Conservation (phyloP, 805 yeast species). For the Wickerhamomyces hampshirensis region DNA sequence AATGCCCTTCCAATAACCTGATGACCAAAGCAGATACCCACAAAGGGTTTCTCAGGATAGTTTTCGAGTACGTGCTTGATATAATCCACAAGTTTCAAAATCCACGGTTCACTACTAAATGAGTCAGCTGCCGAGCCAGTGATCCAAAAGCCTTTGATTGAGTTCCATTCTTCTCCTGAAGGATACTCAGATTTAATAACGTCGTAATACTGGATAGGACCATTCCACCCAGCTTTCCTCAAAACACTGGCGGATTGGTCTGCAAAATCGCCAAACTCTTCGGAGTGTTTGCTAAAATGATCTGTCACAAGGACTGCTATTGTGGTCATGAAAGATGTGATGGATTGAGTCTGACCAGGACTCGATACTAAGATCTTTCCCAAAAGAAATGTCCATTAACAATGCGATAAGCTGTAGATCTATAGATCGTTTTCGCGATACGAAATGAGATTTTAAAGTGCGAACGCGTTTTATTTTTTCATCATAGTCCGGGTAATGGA, state of each 20-base stretch:
- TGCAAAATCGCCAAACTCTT: conserved; percentile 45
- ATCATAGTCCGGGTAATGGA: no score
- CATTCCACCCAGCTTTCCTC: conserved; percentile 15
- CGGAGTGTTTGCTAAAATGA: conserved; percentile 9
- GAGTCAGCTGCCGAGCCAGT: conserved; percentile 52
- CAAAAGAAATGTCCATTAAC: no score
- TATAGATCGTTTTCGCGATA: no score
- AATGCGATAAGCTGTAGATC: no score
- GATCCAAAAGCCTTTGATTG: conserved; percentile 38
- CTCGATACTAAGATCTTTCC: no score
- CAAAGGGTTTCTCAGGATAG: conserved; percentile 33
- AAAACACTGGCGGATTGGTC: conserved; percentile 38
- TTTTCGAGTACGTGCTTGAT: conserved; percentile 19
- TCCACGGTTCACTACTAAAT: conserved; percentile 39
- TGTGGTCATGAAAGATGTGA: no score
- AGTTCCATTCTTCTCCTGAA: conserved; percentile 24
- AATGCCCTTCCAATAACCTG: conserved; percentile 67
- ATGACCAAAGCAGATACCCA: conserved; percentile 87
- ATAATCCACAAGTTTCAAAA: conserved; percentile 33
- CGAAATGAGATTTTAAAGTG: no score
- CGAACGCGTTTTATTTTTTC: no score
- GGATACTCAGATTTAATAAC: conserved; percentile 26
- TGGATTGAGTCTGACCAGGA: no score
- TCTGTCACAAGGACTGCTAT: conserved; percentile 23
- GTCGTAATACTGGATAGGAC: conserved; percentile 32